Conservation (phyloP, 176 grass and related monocot species). For the Carex myosuroides region DNA sequence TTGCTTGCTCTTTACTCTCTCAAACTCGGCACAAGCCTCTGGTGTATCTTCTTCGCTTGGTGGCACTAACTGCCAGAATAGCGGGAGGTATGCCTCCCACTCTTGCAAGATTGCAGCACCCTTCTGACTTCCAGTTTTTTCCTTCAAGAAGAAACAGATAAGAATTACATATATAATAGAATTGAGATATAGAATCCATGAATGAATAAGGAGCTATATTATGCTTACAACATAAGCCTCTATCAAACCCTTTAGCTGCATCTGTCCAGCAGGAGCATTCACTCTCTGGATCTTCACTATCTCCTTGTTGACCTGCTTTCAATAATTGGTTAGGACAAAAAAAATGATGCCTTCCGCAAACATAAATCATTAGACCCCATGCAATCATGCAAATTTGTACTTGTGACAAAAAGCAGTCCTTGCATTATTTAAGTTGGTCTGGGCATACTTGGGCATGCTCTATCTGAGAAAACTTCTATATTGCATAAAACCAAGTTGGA, state of each 20-base stretch:
- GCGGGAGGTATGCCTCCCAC: conserved; percentile 95
- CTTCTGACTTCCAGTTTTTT: conserved; percentile 94
- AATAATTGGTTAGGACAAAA: background rate
- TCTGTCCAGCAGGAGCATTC: conserved; percentile 96
- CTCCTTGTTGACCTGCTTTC: conserved; percentile 86
- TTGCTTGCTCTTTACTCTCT: conserved; percentile 71
- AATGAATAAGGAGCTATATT: background rate
- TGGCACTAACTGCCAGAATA: conserved; percentile 96
- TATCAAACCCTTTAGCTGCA: conserved; percentile 98
- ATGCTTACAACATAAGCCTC: conserved; percentile 91
- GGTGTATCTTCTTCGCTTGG: conserved; percentile 99
- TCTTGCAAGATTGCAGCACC: conserved; percentile 72
- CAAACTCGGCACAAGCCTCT: conserved; percentile 91
- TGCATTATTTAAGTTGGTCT: background rate
- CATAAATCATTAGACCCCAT: background rate
- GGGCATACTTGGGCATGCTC: background rate
- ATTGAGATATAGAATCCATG: background rate
- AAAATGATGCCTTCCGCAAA: background rate
- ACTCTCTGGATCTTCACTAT: conserved; percentile 99
- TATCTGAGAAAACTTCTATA: background rate
- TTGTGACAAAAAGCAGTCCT: background rate
- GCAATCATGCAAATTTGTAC: background rate
- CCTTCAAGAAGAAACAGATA: conserved; percentile 38
- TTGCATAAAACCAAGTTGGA: background rate
- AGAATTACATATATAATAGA: conserved; percentile 1